phyloP scores from a whole-genome alignment of 768 basidiomycete genomes.

The Lactifluus rugatus region DNA sequence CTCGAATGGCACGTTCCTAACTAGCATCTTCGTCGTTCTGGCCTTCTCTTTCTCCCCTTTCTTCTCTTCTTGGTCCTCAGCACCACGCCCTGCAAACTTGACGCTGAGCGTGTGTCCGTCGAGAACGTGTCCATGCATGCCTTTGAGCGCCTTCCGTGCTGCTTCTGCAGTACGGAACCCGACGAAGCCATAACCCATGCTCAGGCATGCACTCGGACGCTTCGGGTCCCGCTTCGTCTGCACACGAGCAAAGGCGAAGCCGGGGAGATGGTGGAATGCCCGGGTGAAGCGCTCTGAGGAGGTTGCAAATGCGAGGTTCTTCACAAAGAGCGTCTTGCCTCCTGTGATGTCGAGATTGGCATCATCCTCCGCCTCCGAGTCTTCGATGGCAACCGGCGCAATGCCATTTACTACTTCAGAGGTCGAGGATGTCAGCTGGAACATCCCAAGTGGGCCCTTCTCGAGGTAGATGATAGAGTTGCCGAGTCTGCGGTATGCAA shows the following conservation, averaged over 20 bases:
- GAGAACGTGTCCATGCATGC: conserved; percentile 71
- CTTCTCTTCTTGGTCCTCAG: conserved; percentile 43
- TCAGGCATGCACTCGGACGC: conserved; percentile 48
- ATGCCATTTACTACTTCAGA: conserved; percentile 11
- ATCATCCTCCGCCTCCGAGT: conserved; percentile 25
- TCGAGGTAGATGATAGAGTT: conserved; percentile 90
- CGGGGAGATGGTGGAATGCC: conserved; percentile 65
- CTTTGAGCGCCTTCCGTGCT: conserved; percentile 65
- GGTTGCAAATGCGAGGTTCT: conserved; percentile 93
- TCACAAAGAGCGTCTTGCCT: conserved; percentile 85
- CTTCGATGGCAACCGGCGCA: conserved; percentile 27
- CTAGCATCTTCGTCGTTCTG: conserved; percentile 87
- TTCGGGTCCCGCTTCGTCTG: conserved; percentile 89
- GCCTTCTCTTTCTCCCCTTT: conserved; percentile 29
- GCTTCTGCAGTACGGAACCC: conserved; percentile 73
- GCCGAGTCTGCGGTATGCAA: conserved; percentile 82
- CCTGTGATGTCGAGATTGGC: conserved; percentile 40
- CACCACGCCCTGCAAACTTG: conserved; percentile 78
- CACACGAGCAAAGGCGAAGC: conserved; percentile 78
- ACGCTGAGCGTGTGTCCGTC: conserved; percentile 82
- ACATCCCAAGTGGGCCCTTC: conserved; percentile 83
- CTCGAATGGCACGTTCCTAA: conserved; percentile 98
- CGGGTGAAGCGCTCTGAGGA: conserved; percentile 60
- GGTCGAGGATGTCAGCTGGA: conserved; percentile 30
- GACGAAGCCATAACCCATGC: conserved; percentile 96